Percentiles rank a stretch among this genome's conserved stretches.
phyloP scores from a whole-genome alignment of 306 rosid genomes.

The Pterocarpus macrocarpus region DNA sequence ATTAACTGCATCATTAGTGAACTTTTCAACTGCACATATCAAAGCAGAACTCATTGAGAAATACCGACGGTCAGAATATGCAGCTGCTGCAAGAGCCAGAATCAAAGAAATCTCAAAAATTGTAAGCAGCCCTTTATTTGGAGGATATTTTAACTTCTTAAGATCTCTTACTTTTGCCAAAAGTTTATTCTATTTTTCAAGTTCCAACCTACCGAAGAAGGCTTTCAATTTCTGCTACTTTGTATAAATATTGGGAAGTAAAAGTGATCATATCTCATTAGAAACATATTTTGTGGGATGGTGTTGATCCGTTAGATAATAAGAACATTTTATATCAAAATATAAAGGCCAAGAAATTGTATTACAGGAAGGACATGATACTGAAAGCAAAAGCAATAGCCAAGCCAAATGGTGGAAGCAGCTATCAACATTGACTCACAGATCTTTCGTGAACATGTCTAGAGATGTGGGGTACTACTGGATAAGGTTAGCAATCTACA shows the following conservation, averaged over 20 bases:
- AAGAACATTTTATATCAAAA: not conserved
- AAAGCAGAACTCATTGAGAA: constrained; percentile 59
- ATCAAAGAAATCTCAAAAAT: constrained; percentile 52
- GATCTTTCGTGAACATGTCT: constrained; percentile 88
- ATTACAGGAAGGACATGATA: constrained; percentile 60
- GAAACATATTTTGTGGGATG: constrained; percentile 20
- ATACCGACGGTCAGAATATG: constrained; percentile 63
- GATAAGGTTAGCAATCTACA: constrained; percentile 75
- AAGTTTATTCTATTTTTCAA: not conserved
- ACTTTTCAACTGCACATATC: constrained; percentile 52
- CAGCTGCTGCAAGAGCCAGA: constrained; percentile 50
- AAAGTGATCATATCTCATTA: too few relatives aligned
- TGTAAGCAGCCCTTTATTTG: constrained; percentile 42
- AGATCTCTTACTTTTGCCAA: not conserved
- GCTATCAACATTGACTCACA: constrained; percentile 68
- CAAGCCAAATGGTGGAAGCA: constrained; percentile 89
- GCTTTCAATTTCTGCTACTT: not conserved
- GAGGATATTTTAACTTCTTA: not conserved
- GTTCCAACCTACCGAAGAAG: not conserved
- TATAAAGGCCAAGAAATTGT: constrained; percentile 15
- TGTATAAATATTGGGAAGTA: not conserved
- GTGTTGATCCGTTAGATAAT: not conserved
- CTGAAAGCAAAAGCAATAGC: constrained; percentile 57
- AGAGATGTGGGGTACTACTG: constrained; percentile 94
- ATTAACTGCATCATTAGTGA: constrained; percentile 12